Conservation (phyloP, 192 early-diverging fungal genomes). For the Gaertneriomyces semiglobifer region DNA sequence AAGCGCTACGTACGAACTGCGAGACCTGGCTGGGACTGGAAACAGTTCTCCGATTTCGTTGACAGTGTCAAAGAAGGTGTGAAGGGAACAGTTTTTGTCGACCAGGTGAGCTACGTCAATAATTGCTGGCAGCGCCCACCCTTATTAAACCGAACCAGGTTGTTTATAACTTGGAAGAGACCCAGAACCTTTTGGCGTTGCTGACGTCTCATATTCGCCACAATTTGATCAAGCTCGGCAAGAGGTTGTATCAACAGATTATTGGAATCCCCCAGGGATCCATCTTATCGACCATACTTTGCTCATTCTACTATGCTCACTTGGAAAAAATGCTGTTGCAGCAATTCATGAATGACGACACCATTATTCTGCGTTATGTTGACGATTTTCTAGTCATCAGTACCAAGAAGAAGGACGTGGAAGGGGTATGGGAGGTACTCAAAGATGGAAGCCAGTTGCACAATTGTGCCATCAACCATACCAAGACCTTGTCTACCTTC, state of each 20-base stretch:
- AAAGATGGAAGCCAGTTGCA: constrained; percentile 54
- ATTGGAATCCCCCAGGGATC: constrained; percentile 92
- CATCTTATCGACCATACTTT: constrained; percentile 77
- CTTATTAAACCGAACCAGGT: constrained; percentile 35
- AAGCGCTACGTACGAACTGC: constrained; percentile 34
- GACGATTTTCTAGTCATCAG: constrained; percentile 86
- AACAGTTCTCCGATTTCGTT: constrained; percentile 2
- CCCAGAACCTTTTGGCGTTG: constrained; percentile 41
- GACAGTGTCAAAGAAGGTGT: constrained; percentile 21
- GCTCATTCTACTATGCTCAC: constrained; percentile 80
- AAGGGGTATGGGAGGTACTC: constrained; percentile 45
- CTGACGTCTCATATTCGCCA: constrained; percentile 63
- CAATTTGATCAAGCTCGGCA: constrained; percentile 64
- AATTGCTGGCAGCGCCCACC: neutral
- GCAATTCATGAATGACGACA: constrained; percentile 32
- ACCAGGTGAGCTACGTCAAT: constrained; percentile 40
- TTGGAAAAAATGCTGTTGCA: constrained; percentile 60
- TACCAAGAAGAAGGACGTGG: constrained; percentile 43
- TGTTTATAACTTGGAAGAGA: constrained; percentile 51
- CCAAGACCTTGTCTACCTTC: neutral
- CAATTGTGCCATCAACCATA: neutral
- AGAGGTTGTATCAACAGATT: constrained; percentile 62
- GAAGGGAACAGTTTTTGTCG: constrained; percentile 64
- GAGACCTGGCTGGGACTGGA: constrained; percentile 28
- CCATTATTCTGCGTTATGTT: constrained; percentile 67